Percentiles rank a stretch among this genome's conserved stretches.
phyloP scores from a whole-genome alignment of 1,139 yeast genomes.

The Candida sanyaensis region DNA sequence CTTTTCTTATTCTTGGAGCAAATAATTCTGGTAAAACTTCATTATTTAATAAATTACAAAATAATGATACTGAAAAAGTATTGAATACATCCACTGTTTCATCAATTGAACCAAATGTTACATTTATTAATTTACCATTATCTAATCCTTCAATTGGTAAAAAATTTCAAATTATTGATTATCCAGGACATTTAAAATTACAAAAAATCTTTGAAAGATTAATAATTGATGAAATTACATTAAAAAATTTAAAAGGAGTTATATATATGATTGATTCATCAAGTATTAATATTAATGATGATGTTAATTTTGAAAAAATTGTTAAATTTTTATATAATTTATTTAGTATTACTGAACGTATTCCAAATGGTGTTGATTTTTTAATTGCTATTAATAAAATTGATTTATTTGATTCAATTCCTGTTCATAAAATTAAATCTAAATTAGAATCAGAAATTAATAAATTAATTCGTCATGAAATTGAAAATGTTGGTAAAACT shows the following conservation, averaged over 20 bases:
- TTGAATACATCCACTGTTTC: conserved; percentile 37
- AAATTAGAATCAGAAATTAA: conserved; percentile 67
- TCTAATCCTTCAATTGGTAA: conserved; percentile 33
- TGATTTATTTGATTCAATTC: conserved; percentile 82
- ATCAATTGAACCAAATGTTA: conserved; percentile 44
- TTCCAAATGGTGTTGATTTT: conserved; percentile 67
- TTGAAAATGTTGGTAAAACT: conserved; percentile 28
- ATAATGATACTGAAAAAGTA: conserved; percentile 14
- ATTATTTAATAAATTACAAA: conserved; percentile 43
- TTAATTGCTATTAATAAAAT: conserved; percentile 79
- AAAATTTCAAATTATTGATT: conserved; percentile 60
- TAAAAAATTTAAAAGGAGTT: conserved; percentile 58
- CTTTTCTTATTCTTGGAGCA: conserved; percentile 73
- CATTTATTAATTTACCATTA: conserved; percentile 34
- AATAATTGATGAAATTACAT: conserved; percentile 45
- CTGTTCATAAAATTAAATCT: conserved; percentile 57
- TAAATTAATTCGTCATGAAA: conserved; percentile 49
- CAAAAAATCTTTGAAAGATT: conserved; percentile 48
- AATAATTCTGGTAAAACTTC: conserved; percentile 76
- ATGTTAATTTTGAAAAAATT: conserved; percentile 38
- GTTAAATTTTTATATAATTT: conserved; percentile 59
- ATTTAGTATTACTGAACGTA: conserved; percentile 56
- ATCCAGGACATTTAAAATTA: conserved; percentile 85
- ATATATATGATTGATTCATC: conserved; percentile 72
- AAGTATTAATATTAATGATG: conserved; percentile 30